phyloP scores from a whole-genome alignment of 1,284 basidiomycete species.

The Leccinum griseonigrum region DNA sequence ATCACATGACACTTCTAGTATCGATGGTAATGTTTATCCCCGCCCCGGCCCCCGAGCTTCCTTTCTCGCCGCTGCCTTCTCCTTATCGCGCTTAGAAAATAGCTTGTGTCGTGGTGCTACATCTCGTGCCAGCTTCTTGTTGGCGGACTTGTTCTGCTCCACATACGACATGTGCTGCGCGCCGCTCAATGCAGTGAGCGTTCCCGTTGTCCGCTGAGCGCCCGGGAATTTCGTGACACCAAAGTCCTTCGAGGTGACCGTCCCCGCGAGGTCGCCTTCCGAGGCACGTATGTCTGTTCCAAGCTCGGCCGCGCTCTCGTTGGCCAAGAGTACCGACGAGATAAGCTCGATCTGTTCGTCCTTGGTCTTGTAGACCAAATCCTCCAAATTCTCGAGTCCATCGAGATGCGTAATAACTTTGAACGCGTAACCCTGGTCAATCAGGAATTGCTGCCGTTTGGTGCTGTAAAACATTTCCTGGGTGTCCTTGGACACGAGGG shows the following conservation, averaged over 20 bases:
- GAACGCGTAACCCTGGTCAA: slow-evolving; percentile 98
- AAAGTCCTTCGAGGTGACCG: slow-evolving; percentile 76
- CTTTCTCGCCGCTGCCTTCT: slow-evolving; percentile 56
- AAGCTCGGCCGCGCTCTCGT: slow-evolving; percentile 88
- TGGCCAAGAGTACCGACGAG: slow-evolving; percentile 88
- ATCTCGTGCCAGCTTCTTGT: slow-evolving; percentile 79
- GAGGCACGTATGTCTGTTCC: slow-evolving; percentile 78
- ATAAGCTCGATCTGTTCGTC: slow-evolving; percentile 96
- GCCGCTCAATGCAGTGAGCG: slow-evolving; percentile 82
- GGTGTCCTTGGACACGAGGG: slow-evolving; percentile 97
- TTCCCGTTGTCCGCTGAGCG: slow-evolving; percentile 84
- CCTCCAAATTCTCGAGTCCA: slow-evolving; percentile 83
- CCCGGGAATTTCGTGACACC: slow-evolving; percentile 57
- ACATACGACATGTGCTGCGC: slow-evolving; percentile 89
- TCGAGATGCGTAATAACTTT: slow-evolving; percentile 99
- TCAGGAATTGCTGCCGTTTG: slow-evolving; percentile 97
- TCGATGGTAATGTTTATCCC: slow-evolving; percentile 25
- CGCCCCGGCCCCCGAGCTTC: slow-evolving; percentile 42
- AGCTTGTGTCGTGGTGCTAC: slow-evolving; percentile 69
- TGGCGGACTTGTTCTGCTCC: slow-evolving; percentile 89
- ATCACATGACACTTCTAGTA: slow-evolving; percentile 10
- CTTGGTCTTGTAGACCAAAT: slow-evolving; percentile 88
- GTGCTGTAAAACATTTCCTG: slow-evolving; percentile 99
- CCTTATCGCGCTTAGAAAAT: slow-evolving; percentile 79
- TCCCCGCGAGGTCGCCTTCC: slow-evolving; percentile 79